phyloP scores from a whole-genome alignment of 2,329 filamentous ascomycete genomes.

The Paecilomyces sp. region DNA sequence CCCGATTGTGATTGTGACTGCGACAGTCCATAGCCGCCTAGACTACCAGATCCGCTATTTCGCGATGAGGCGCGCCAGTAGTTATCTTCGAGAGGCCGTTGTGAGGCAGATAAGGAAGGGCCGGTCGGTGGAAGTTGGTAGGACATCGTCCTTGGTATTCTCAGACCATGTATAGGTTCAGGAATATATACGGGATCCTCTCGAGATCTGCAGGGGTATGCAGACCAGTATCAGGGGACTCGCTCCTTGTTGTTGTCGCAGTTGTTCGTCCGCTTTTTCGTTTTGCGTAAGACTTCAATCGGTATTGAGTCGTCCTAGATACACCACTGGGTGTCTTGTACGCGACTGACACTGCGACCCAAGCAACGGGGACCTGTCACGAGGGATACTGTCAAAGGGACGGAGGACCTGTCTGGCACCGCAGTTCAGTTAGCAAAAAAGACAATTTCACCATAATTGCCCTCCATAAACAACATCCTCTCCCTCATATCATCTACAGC shows the following conservation, averaged over 20 bases:
- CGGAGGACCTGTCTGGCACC: not conserved
- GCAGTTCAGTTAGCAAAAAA: not conserved
- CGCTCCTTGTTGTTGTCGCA: not conserved
- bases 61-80: conserved; percentile 51
- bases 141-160: conserved; percentile 22
- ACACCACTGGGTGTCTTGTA: not conserved
- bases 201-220: not conserved
- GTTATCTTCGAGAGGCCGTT: conserved; percentile 58
- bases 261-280: not conserved
- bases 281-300: not conserved
- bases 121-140: conserved; percentile 63
- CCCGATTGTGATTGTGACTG: conserved; percentile 20
- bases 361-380: not conserved
- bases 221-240: not conserved
- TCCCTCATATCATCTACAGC: not conserved
- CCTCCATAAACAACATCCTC: not conserved
- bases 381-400: not conserved
- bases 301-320: not conserved
- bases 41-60: conserved; percentile 37
- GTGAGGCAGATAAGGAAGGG: conserved; percentile 60
- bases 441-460: not conserved
- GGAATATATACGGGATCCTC: not conserved
- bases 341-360: not conserved
- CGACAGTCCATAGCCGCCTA: conserved; percentile 31
- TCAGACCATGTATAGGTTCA: not conserved